Base-by-base conservation (phyloP, 2,329 filamentous ascomycete genomes). In the Epichloe bromicola region DNA sequence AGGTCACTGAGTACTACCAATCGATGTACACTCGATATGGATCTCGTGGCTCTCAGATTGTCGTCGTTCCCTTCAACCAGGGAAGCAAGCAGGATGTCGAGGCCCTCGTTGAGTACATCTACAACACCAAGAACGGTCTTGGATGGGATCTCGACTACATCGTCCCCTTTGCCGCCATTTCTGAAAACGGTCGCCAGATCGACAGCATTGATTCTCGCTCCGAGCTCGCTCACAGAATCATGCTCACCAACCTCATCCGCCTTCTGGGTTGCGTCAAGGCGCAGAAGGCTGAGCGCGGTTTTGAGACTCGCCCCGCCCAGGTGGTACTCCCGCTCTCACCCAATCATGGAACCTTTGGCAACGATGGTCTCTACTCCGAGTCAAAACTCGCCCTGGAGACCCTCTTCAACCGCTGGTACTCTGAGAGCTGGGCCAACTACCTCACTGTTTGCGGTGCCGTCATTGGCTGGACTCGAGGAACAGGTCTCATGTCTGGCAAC, bases 1-100 rank as follows among this genome's bases (percentile, higher is more conserved):
- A 96, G 68, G 93, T 98, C 52, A 98, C 93, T 5, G 93, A 98
- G 73, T 98, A 97, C 74, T 98, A 98, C 72, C 93, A 98, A 71
- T 83, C 88, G 52, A 97, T 98, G 86, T 98, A 98, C 69, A 86
- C 90, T 56, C 86, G 90, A 54, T 95, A 86, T 62, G 93, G 93
- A 62, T 88, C 88, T 54, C 86, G 88, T 57, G 93, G 93, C 57
- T 97, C 93, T 52, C 90, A 97, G 72, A 84, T 98, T 51, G 88
- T 98, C 40, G 93, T 98, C 51, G 94, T 97, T 51, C 93, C 94
- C 47, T 98, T 98, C 80, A 98, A 98, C 70, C 90, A 96, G 69
- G 93, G 91, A 57, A 97, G 91, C 74, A 94, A 96, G 73, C 91
- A 97, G 68, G 93, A 98, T 65, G 87, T 96, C 37, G 88, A 97